phyloP scores from a whole-genome alignment of 768 basidiomycete species.

The Tulasnella sp. region DNA sequence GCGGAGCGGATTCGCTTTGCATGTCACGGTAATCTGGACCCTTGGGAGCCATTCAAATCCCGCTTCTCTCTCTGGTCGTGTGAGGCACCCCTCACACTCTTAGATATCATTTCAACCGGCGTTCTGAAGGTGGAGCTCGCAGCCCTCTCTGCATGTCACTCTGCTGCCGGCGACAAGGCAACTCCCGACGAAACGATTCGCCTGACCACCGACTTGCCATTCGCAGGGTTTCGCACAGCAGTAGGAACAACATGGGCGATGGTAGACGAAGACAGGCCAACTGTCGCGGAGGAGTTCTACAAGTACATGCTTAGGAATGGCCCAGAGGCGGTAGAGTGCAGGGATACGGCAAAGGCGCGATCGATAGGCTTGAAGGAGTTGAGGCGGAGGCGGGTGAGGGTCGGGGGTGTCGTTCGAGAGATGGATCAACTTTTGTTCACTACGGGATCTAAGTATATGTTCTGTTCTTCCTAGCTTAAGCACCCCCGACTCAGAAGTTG shows the following conservation, averaged over 20 bases:
- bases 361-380: not conserved
- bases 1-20: not conserved
- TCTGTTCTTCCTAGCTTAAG: no score
- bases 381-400: no score
- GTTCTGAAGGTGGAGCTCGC: not conserved
- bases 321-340: not conserved
- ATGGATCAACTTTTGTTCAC: constrained; percentile 6
- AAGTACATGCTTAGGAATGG: constrained; percentile 2
- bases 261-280: not conserved
- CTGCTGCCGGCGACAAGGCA: not conserved
- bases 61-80: not conserved
- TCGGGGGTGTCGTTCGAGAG: not conserved
- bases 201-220: no score
- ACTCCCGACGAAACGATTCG: no score
- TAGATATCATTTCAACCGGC: not conserved
- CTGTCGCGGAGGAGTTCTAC: not conserved
- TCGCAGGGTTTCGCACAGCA: no score
- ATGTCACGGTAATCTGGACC: not conserved
- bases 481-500: no score
- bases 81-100: not conserved
- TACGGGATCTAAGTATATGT: not conserved
- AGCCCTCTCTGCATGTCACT: not conserved
- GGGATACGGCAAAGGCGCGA: not conserved
- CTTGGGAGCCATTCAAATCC: not conserved
- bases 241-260: not conserved